Percentiles rank a stretch among this genome's conserved stretches.
These are phyloP conservation scores for Linnemannia hyalina DNA, from an alignment of 192 early-diverging fungal genomes.

Conservation along the genomic window DNA sequence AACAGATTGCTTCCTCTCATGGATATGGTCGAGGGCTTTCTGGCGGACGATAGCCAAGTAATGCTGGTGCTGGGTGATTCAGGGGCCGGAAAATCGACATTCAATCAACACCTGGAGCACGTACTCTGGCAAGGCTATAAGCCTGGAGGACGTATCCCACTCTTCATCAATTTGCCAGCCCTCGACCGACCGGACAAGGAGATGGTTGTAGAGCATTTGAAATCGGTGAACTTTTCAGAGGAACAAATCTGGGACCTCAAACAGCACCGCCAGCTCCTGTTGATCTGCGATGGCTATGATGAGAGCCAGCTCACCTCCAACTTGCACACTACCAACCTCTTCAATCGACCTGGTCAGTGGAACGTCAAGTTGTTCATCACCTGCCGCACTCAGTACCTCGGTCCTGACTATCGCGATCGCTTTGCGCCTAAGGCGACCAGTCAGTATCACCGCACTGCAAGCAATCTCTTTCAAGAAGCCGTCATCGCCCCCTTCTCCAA, in stretches of 20 bases:
- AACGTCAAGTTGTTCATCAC: background rate
- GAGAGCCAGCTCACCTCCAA: background rate
- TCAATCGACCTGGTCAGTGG: background rate
- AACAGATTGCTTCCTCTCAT: background rate
- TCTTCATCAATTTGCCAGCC: conserved; percentile 7
- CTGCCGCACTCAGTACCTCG: background rate
- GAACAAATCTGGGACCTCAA: background rate
- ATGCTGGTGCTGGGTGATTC: conserved; percentile 6
- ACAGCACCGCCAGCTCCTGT: background rate
- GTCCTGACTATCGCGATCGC: background rate
- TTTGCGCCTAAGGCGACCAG: background rate
- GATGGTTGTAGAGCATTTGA: background rate
- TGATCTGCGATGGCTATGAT: conserved; percentile 18
- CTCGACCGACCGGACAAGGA: background rate
- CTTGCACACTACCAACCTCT: background rate
- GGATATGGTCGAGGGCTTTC: background rate
- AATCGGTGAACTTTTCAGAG: background rate
- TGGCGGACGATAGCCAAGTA: background rate
- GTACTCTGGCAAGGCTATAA: background rate
- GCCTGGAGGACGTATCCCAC: background rate
- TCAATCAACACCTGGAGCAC: conserved; percentile 1
- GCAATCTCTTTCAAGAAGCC: background rate
- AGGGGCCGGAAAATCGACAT: conserved; percentile 13
- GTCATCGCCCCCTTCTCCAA: background rate
- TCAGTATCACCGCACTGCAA: background rate